Percentiles rank a stretch among this genome's conserved stretches.
Evolutionary conservation across 2,329 filamentous ascomycete genomes (phyloP).

Genomic region (Hypocreales sp.): DNA sequence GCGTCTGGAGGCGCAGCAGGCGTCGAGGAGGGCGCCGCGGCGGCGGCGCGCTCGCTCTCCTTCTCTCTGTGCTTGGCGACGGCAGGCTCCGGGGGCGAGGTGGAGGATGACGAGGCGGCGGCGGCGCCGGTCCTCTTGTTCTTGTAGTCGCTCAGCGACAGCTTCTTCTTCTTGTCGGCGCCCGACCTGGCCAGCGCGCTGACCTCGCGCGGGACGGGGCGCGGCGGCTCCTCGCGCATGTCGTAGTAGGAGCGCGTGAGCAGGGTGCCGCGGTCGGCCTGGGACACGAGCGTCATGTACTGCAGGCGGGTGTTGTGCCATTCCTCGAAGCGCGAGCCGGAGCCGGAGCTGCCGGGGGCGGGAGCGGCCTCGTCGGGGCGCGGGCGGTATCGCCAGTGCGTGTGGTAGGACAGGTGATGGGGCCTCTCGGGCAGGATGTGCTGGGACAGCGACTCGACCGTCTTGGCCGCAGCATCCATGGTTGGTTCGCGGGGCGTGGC

Average conservation of each 20-base stretch:
- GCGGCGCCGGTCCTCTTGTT: conserved; percentile 28
- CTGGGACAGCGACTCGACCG: conserved; percentile 36
- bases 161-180: conserved; percentile 36
- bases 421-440: conserved; percentile 34
- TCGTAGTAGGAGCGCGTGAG: conserved; percentile 41
- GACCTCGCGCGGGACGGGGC: conserved; percentile 20
- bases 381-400: conserved; percentile 30
- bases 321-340: conserved; percentile 26
- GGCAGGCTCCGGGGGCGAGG: conserved; percentile 20
- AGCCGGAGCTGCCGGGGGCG: conserved; percentile 5
- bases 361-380: conserved; percentile 22
- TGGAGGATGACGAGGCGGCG: conserved; percentile 18
- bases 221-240: conserved; percentile 35
- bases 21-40: conserved; percentile 4
- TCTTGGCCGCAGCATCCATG: conserved; percentile 45
- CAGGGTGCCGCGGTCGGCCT: conserved; percentile 41
- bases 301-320: conserved; percentile 34
- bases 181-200: conserved; percentile 23
- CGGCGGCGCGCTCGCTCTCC: conserved; percentile 14
- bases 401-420: conserved; percentile 34
- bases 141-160: conserved; percentile 44
- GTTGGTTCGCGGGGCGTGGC: conserved; percentile 24
- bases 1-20: too few relatives aligned
- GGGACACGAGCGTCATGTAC: conserved; percentile 41
- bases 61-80: conserved; percentile 15